A percentile compares a stretch with the other conserved stretches of the same genome.
Evolutionary conservation across 768 basidiomycete genomes (phyloP).

Genomic region (Kwoniella sp.): DNA sequence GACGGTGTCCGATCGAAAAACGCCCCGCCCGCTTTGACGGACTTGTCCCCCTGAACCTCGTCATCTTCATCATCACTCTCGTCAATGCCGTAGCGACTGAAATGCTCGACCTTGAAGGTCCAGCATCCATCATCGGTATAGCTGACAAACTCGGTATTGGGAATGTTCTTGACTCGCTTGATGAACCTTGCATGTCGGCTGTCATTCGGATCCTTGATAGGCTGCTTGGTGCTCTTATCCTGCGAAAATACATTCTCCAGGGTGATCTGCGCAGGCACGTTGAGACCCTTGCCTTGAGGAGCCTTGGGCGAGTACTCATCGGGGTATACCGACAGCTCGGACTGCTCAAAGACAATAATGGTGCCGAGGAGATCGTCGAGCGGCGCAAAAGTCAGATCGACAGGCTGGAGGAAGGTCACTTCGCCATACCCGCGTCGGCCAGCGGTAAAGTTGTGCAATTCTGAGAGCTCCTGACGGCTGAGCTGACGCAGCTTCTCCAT

Average conservation of each 20-base stretch:
- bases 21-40: neutral
- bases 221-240: slow-evolving; percentile 85
- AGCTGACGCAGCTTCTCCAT: slow-evolving; percentile 66
- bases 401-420: slow-evolving; percentile 70
- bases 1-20: neutral
- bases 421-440: slow-evolving; percentile 89
- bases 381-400: slow-evolving; percentile 79
- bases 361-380: slow-evolving; percentile 79
- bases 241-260: slow-evolving; percentile 79
- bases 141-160: slow-evolving; percentile 74
- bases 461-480: slow-evolving; percentile 67
- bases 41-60: neutral
- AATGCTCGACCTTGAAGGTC: slow-evolving; percentile 92
- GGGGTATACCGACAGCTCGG: slow-evolving; percentile 90
- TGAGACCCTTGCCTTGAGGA: slow-evolving; percentile 75
- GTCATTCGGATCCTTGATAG: slow-evolving; percentile 75
- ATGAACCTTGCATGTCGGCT: slow-evolving; percentile 68
- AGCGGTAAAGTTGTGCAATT: slow-evolving; percentile 72
- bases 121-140: slow-evolving; percentile 79
- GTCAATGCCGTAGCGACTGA: slow-evolving; percentile 53
- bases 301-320: slow-evolving; percentile 87
- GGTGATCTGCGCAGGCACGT: slow-evolving; percentile 74
- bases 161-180: slow-evolving; percentile 76
- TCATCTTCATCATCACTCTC: slow-evolving; percentile 40
- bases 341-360: slow-evolving; percentile 80